Conservation (phyloP, 305 asterid species). For the Rubia tinctorum region DNA sequence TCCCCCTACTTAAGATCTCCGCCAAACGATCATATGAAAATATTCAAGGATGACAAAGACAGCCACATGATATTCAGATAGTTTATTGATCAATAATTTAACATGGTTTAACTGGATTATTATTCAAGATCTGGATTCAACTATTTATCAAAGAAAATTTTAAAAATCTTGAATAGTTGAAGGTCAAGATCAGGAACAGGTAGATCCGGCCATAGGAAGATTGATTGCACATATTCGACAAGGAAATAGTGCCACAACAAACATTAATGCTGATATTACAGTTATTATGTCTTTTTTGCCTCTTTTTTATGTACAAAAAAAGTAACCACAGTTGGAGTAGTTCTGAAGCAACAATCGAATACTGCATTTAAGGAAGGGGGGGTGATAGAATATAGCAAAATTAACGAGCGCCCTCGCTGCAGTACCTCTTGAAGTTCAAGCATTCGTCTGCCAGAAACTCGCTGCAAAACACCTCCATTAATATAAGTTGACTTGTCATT, state of each 20-base stretch:
- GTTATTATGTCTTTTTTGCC: neutral
- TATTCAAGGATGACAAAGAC: neutral
- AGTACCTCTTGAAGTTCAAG: conserved; percentile 86
- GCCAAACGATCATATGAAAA: neutral
- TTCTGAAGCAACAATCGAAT: neutral
- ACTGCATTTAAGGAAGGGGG: neutral
- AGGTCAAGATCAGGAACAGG: neutral
- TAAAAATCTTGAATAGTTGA: neutral
- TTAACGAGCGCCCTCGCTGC: conserved; percentile 41
- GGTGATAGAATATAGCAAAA: neutral
- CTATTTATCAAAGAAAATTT: neutral
- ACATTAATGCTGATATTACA: neutral
- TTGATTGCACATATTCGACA: neutral
- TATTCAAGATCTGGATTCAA: conserved; percentile 12
- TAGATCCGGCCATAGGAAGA: neutral
- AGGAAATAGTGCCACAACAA: neutral
- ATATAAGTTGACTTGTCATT: neutral
- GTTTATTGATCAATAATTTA: conserved; percentile 11
- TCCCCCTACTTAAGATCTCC: neutral
- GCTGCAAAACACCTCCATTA: conserved; percentile 35
- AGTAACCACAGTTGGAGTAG: neutral
- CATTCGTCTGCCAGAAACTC: conserved; percentile 78
- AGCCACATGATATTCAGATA: conserved; percentile 2
- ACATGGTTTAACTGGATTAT: neutral
- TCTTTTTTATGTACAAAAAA: neutral